Evolutionary conservation across 192 early-diverging fungal species (phyloP).

Genomic region (Backusella psychrophila): DNA sequence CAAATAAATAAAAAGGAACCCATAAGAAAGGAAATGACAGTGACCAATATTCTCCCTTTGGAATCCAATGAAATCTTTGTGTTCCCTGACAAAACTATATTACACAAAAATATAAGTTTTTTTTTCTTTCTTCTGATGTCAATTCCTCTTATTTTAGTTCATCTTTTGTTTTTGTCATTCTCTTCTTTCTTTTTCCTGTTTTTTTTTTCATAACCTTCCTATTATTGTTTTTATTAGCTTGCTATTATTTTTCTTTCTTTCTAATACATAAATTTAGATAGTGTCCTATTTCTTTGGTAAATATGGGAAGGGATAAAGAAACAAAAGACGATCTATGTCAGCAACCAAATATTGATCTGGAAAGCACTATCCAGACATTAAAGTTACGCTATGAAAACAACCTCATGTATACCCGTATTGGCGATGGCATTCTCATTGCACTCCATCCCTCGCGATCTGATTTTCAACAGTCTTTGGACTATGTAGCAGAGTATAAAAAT

Average conservation of each 20-base stretch:
- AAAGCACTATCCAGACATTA: neutral
- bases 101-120: neutral
- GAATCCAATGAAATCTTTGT: neutral
- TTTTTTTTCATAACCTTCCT: neutral
- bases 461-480: slow-evolving; percentile 54
- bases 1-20: neutral
- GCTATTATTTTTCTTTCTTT: neutral
- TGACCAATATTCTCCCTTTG: neutral
- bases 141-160: neutral
- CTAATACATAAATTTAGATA: neutral
- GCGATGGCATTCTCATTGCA: slow-evolving; percentile 6
- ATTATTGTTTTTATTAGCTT: neutral
- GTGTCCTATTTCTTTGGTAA: neutral
- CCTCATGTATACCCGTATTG: slow-evolving; percentile 12
- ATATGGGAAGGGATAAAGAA: neutral
- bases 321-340: neutral
- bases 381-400: slow-evolving; percentile 15
- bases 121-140: neutral
- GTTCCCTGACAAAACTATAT: neutral
- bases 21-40: neutral
- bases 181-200: neutral
- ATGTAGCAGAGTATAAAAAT: slow-evolving; percentile 66
- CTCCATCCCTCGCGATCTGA: neutral
- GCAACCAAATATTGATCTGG: neutral
- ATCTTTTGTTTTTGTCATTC: neutral